Conservation (phyloP, 192 early-diverging fungal species). For the Cladochytrium replicatum region DNA sequence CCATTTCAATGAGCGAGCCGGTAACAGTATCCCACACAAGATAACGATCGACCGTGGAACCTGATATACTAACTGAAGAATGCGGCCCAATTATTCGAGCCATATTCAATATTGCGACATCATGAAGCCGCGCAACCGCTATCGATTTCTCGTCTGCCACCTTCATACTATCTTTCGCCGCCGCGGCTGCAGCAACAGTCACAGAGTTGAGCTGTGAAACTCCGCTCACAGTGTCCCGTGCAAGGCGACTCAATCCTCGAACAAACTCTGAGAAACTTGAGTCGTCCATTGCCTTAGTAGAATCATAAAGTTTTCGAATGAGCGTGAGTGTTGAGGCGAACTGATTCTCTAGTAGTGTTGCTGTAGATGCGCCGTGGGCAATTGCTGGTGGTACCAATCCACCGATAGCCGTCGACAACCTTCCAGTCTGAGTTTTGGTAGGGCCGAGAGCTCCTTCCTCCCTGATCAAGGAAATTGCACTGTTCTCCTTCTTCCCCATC, state of each 20-base stretch:
- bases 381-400: too few relatives aligned
- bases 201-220: slow-evolving; percentile 23
- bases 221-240: slow-evolving; percentile 30
- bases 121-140: slow-evolving; percentile 62
- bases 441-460: neutral
- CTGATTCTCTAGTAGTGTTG: too few relatives aligned
- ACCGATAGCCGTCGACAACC: neutral
- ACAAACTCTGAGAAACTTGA: slow-evolving; percentile 55
- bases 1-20: slow-evolving; percentile 62
- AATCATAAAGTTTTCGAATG: slow-evolving; percentile 62
- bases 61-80: too few relatives aligned
- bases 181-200: slow-evolving; percentile 4
- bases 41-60: slow-evolving; percentile 18
- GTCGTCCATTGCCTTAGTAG: slow-evolving; percentile 44
- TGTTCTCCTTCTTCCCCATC: slow-evolving; percentile 23
- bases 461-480: too few relatives aligned
- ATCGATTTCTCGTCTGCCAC: slow-evolving; percentile 64
- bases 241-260: slow-evolving; percentile 53
- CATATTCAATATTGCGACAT: slow-evolving; percentile 48
- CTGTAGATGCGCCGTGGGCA: too few relatives aligned
- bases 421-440: neutral
- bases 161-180: slow-evolving; percentile 32
- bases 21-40: slow-evolving; percentile 55
- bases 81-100: slow-evolving; percentile 24
- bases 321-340: too few relatives aligned